Evolutionary conservation across 768 basidiomycete genomes (phyloP), one percentile per base, ranked within the genome.

Genomic region (Candolleomyces aberdarensis): DNA sequence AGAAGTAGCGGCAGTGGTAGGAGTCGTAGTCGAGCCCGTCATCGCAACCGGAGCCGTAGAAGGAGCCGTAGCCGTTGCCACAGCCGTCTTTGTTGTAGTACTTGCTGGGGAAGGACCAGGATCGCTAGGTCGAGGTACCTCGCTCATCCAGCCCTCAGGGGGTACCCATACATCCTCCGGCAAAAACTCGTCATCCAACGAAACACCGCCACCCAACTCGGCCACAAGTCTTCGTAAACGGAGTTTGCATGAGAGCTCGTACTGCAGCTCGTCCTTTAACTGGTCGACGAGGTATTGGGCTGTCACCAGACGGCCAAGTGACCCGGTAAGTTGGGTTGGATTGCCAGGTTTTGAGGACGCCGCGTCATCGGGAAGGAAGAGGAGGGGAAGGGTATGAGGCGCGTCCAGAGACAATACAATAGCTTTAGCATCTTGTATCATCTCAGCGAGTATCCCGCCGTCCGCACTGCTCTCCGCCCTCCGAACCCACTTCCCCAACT

Each of bases 211-310:
- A 57, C 59, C 56, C 17, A 58, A 41, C 40, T 62, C 60, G 1
- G 66, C 70, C 20, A 79, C 56, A 31, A 69, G 43, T 57, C 70
- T 71, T 63, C 82, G 80, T 51, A 83, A 58, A 26, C 73, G 69
- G 51, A 89, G 46, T 41, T 87, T 74, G 64, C 77, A 78, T 58
- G 76, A 76, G 17, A 79, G 78, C 69, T 91, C 88, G 7, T 67
- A 65, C 62, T 85, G 77, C 47, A 92, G 69, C 67, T 92, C 89
- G 48, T 75, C 73, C 43, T 78, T 73, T n/a, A 92, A 71, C 1
- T 77, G 72, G 31, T 79, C 75, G 9, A 88, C 78, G 0, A 84
- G 77, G 10, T 76, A 73, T 61, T 83, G 76, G 1, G 83, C 82
- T 0, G 81, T 73, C 10, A 82, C 56, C 15, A 87, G 71, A 31